Evolutionary conservation across 1,284 basidiomycete species (phyloP), one percentile per base, ranked within the genome.

Genomic region (Melampsora americana): DNA sequence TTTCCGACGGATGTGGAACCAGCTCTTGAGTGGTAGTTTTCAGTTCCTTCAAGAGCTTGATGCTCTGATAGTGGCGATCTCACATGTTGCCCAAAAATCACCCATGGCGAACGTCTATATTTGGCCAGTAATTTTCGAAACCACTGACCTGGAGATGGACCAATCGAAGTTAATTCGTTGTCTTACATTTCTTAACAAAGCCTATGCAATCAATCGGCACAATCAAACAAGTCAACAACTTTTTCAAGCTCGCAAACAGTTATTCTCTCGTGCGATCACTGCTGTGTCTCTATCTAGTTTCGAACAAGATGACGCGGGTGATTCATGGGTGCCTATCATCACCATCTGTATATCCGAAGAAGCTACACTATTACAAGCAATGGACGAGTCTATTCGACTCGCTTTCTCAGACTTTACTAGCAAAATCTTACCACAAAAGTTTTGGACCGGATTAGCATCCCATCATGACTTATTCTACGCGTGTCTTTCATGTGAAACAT

Each of bases 381-480:
- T 68, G 42, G 50, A 68, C 20, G 66, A 39, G 32, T 61, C 56
- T 35, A 60, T 56, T 32, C 66, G 18, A 20, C 16, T 42, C 2
- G 20, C 35, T n/a, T 32, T 75, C 18, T 53, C 30, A 16, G 35
- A 12, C 46, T 75, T 75, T 44, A 50, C 42, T 44, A 35, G 26
- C 48, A 44, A 30, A 60, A 20, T 16, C 18, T 44, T 75, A 50
- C 66, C 73, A 18, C 35, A 35, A 35, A 66, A 59, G 23, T 35
- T 75, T 23, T 75, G 73, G 73, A 28, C 39, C 23, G 73, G 66
- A 23, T 75, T 66, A 26, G 66, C 18, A 30, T 42, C 46, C 14
- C 73, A 75, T 62, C 66, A 68, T 59, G 66, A 59, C 66, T 44
- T 75, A 20, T 68, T 75, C 46, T 66, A 67, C 59, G 53, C 60